Evolutionary conservation across 768 basidiomycete genomes (phyloP).

Genomic region (Lyophyllum decastes): DNA sequence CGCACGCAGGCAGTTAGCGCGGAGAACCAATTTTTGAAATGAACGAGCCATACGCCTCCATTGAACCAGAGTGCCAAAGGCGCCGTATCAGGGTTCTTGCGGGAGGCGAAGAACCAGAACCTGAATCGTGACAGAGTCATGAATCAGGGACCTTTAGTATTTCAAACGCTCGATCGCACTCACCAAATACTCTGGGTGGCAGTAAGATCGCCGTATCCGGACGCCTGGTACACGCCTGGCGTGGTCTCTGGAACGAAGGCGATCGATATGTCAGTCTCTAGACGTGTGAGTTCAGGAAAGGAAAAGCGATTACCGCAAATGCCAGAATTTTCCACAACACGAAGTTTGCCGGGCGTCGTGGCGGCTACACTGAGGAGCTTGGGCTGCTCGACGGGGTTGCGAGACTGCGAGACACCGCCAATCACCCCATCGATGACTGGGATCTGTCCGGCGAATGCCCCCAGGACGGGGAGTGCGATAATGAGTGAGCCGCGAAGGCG

Average conservation of each 20-base stretch:
- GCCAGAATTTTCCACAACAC: conserved; percentile 61
- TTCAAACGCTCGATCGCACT: neutral
- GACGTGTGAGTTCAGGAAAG: neutral
- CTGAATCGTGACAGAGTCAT: conserved; percentile 25
- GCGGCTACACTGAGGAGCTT: conserved; percentile 20
- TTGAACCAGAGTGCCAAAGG: conserved; percentile 72
- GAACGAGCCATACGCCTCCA: conserved; percentile 44
- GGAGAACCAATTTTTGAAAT: neutral
- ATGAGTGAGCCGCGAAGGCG: neutral
- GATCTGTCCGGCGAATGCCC: conserved; percentile 37
- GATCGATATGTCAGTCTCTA: neutral
- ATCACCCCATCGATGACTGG: conserved; percentile 51
- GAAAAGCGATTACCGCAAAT: conserved; percentile 46
- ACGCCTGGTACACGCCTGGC: conserved; percentile 59
- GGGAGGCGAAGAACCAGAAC: conserved; percentile 72
- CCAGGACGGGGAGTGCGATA: conserved; percentile 2
- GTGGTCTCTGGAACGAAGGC: conserved; percentile 48
- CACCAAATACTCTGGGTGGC: conserved; percentile 61
- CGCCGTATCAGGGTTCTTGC: conserved; percentile 59
- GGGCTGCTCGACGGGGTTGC: conserved; percentile 12
- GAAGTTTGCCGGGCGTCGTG: conserved; percentile 49
- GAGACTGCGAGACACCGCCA: conserved; percentile 41
- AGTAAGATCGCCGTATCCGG: conserved; percentile 64
- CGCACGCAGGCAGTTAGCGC: neutral
- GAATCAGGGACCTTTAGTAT: neutral